Evolutionary conservation across 1,284 basidiomycete species (phyloP).

Genomic region (Ganoderma leucocontextum): DNA sequence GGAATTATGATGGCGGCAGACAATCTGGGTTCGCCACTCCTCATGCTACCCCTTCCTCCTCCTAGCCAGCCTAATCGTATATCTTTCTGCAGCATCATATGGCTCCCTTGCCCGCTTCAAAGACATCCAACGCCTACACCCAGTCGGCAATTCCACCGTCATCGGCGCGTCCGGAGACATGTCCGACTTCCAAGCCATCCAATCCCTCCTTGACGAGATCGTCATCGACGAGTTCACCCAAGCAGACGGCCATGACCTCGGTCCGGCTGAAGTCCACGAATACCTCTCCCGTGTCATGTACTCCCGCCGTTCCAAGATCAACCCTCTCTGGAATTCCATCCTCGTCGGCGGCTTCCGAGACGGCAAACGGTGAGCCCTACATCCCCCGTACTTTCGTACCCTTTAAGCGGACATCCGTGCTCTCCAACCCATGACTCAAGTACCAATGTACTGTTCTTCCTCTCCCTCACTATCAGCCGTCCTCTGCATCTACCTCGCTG

Average conservation of each 20-base stretch:
- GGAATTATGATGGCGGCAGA: constrained; percentile 99
- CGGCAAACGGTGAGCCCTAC: constrained; percentile 67
- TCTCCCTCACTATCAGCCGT: neutral
- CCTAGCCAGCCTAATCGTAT: neutral
- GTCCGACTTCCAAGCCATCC: constrained; percentile 97
- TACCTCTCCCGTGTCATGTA: constrained; percentile 96
- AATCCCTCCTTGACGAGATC: constrained; percentile 78
- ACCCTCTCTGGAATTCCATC: constrained; percentile 96
- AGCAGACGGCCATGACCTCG: constrained; percentile 86
- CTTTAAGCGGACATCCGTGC: neutral
- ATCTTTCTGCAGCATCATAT: constrained; percentile 79
- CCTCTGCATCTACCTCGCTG: neutral
- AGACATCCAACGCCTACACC: constrained; percentile 89
- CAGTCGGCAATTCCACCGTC: constrained; percentile 86
- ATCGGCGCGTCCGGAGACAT: constrained; percentile 96
- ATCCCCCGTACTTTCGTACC: neutral
- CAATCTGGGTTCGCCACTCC: constrained; percentile 78
- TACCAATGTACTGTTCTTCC: constrained; percentile 6
- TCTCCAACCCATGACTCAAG: neutral
- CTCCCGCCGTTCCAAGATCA: constrained; percentile 84
- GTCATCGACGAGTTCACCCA: constrained; percentile 83
- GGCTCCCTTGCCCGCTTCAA: constrained; percentile 98
- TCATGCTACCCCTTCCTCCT: constrained; percentile 10
- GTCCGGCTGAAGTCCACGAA: constrained; percentile 93
- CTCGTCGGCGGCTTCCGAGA: constrained; percentile 93